phyloP scores from a whole-genome alignment of 768 basidiomycete species.

The Hebeloma cylindrosporum region DNA sequence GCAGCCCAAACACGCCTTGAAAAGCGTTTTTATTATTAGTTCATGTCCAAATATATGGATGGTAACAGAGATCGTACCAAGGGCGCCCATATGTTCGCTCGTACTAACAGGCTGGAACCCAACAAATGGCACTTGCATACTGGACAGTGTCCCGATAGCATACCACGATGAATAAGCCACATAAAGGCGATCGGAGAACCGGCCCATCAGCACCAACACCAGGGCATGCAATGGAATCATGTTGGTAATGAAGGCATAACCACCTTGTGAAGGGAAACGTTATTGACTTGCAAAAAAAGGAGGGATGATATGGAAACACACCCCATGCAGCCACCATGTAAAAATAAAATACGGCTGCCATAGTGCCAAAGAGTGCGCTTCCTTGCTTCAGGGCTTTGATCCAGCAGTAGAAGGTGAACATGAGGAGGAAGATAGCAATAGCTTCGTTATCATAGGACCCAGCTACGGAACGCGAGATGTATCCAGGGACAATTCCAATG shows the following conservation, averaged over 20 bases:
- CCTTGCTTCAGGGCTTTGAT: constrained; percentile 95
- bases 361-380: constrained; percentile 86
- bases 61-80: constrained; percentile 53
- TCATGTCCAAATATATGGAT: neutral
- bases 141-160: constrained; percentile 92
- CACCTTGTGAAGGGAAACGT: constrained; percentile 52
- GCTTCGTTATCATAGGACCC: constrained; percentile 99
- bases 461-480: constrained; percentile 98
- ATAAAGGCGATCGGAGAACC: constrained; percentile 90
- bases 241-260: constrained; percentile 99
- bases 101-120: constrained; percentile 98
- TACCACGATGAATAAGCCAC: constrained; percentile 98
- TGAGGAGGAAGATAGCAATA: constrained; percentile 98
- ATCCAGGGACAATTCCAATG: constrained; percentile 97
- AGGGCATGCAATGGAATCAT: constrained; percentile 98
- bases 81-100: constrained; percentile 97
- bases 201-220: constrained; percentile 94
- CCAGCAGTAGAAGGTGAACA: constrained; percentile 98
- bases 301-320: constrained; percentile 31
- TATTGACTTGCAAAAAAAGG: constrained; percentile 5
- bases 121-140: constrained; percentile 99
- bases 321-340: constrained; percentile 99
- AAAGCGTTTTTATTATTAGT: constrained; percentile 14
- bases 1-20: constrained; percentile 88
- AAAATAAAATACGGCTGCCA: constrained; percentile 96